Evolutionary conservation across 495 filamentous ascomycete genomes (phyloP), one percentile per base, ranked within the genome.

Genomic region (Penicillium coffeae): DNA sequence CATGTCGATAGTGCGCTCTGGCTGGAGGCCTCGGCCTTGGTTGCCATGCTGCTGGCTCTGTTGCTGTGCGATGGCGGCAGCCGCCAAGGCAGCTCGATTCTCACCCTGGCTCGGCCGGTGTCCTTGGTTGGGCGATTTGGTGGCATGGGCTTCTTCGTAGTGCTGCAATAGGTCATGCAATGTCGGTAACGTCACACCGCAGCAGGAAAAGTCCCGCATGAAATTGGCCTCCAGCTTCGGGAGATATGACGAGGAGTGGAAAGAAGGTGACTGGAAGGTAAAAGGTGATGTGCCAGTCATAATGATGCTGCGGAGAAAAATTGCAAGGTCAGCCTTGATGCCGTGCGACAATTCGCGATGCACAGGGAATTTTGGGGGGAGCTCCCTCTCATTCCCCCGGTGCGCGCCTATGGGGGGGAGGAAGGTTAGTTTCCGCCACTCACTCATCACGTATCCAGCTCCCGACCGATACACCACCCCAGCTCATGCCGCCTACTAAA

Each of bases 401-500:
- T 39, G 34, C 34, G 44, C 34, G 20, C 27, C 3, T 8, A 47
- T 38, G 19, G 21, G 42, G 40, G n/a, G n/a, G n/a, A n/a, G n/a
- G n/a, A n/a, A n/a, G n/a, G n/a, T n/a, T n/a, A 38, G 43, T 42
- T 56, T 20, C 50, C 44, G 42, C 45, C 36, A 90, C 92, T 82
- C 81, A 97, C 93, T 98, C 93, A 74, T 98, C 93, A 59, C 88
- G 81, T 68, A 98, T 91, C 78, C 90, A 97, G 65, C 92, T 96
- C 45, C 91, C 90, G 50, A 97, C 87, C 35, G 93, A 97, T 18
- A 94, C 78, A 47, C 92, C 94, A 61, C 94, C 93, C 90, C 90
- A 98, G 64, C 94, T 97, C 89, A 96, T 94, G 43, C 90, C 91
- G 50, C 81, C 85, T 54, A 91, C 85, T 59, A 96, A 71, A 71